These are phyloP conservation scores for Actinomucor elegans DNA, from an alignment of 371 early-diverging fungal genomes.

Conservation along the genomic window DNA sequence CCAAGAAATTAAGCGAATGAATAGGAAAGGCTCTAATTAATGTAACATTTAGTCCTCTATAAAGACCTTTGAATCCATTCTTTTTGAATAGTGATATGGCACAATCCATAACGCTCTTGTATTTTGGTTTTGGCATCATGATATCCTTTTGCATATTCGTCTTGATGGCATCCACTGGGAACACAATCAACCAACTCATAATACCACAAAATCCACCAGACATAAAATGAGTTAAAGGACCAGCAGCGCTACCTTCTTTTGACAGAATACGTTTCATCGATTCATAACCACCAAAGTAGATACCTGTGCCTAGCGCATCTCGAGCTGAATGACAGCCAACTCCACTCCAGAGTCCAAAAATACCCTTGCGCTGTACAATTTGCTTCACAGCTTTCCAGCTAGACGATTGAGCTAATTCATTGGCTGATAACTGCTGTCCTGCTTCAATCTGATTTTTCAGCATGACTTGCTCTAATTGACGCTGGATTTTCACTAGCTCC, in stretches of 20 bases:
- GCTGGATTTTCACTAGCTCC: slow-evolving; percentile 80
- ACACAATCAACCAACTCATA: slow-evolving; percentile 76
- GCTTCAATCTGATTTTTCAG: slow-evolving; percentile 30
- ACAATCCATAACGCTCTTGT: slow-evolving; percentile 54
- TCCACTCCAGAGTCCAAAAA: slow-evolving; percentile 46
- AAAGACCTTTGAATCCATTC: slow-evolving; percentile 63
- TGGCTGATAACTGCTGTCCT: slow-evolving; percentile 3
- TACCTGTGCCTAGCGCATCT: slow-evolving; percentile 73
- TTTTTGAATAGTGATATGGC: slow-evolving; percentile 50
- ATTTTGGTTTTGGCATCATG: slow-evolving; percentile 48
- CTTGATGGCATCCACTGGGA: slow-evolving; percentile 79
- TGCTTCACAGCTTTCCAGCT: slow-evolving; percentile 50
- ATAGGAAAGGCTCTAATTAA: slow-evolving; percentile 80
- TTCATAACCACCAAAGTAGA: slow-evolving; percentile 80
- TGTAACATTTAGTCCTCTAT: slow-evolving; percentile 75
- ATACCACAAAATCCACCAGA: slow-evolving; percentile 80
- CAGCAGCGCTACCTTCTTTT: slow-evolving; percentile 23
- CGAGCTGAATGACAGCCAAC: slow-evolving; percentile 50
- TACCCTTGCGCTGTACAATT: slow-evolving; percentile 45
- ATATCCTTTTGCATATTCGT: slow-evolving; percentile 75
- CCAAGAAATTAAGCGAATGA: slow-evolving; percentile 79
- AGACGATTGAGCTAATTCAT: slow-evolving; percentile 17
- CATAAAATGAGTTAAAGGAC: slow-evolving; percentile 69
- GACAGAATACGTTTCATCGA: slow-evolving; percentile 63
- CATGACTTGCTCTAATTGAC: slow-evolving; percentile 69